phyloP scores from a whole-genome alignment of 2,329 filamentous ascomycete species.

The Fusarium torulosum region DNA sequence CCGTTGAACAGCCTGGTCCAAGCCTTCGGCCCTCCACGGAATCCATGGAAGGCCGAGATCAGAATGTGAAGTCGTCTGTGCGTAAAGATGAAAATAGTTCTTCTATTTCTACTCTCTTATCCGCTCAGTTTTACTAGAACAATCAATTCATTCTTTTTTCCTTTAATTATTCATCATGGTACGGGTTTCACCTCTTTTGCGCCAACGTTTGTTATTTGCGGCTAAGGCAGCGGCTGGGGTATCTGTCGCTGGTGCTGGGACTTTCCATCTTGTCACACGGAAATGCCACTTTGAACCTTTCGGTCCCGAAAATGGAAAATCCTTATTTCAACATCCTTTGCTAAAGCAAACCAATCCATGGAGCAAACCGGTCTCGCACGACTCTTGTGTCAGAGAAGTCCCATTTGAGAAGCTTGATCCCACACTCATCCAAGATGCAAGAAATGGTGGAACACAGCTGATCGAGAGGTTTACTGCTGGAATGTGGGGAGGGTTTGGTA shows the following conservation, averaged over 20 bases:
- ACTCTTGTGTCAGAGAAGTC: slow-evolving; percentile 38
- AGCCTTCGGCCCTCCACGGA: too few relatives aligned
- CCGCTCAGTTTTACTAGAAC: too few relatives aligned
- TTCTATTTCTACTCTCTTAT: too few relatives aligned
- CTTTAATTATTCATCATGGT: background rate
- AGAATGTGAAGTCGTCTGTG: too few relatives aligned
- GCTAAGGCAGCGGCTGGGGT: slow-evolving; percentile 6
- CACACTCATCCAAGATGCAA: slow-evolving; percentile 26
- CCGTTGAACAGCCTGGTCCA: too few relatives aligned
- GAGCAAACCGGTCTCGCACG: slow-evolving; percentile 36
- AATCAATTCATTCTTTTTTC: background rate
- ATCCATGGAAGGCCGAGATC: too few relatives aligned
- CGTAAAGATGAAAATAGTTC: too few relatives aligned
- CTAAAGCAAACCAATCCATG: slow-evolving; percentile 37
- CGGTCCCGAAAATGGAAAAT: slow-evolving; percentile 10
- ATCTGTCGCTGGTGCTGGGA: slow-evolving; percentile 5
- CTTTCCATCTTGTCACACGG: slow-evolving; percentile 36
- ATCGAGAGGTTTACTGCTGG: slow-evolving; percentile 35
- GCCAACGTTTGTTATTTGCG: background rate
- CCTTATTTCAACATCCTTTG: slow-evolving; percentile 26
- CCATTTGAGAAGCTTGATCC: slow-evolving; percentile 15
- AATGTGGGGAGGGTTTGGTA: slow-evolving; percentile 44
- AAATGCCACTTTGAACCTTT: slow-evolving; percentile 43
- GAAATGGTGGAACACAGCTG: slow-evolving; percentile 30
- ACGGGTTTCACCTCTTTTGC: background rate